Evolutionary conservation across 2,329 filamentous ascomycete species (phyloP), one percentile per base, ranked within the genome.

Genomic region (Diatrype stigma): DNA sequence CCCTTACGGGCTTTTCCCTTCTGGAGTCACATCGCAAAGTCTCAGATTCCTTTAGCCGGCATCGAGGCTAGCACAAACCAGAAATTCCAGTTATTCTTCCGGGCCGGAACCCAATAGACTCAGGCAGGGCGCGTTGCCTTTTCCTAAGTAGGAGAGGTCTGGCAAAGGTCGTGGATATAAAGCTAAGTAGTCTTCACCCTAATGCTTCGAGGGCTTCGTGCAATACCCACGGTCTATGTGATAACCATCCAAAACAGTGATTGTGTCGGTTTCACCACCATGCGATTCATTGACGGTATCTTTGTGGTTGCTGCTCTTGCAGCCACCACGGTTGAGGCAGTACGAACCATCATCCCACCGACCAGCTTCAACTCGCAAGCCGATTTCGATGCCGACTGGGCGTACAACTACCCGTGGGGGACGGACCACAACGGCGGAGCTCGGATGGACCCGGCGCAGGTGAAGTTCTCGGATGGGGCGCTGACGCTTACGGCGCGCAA

Each of bases 381-480:
- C 42, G 57, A 63, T 57, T 74, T 77, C 49, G 67, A 73, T 50
- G 57, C 64, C 5, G 65, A 77, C 63, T 82, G 78, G 68, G 64
- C 62, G 48, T 78, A 78, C 64, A 73, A 77, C 56, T 82, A 83
- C 59, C 79, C 78, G 2, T 81, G 79, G 80, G 79, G 79, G 21
- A 76, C 71, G 17, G 75, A 78, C 57, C 79, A 82, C 66, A 82
- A 82, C 59, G 80, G 80, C 38, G 76, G 71, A 0, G 79, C 80
- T 0, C 77, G 78, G 34, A 83, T 82, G 80, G 63, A 71, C 56
- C 66, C 71, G 46, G 60, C 66, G 10, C 73, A 80, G 37, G 72
- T 79, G 45, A 55, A 61, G 3, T 67, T 80, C 46, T 58, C 61
- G 3, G 55, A 62, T 35, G 73, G 73, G 34, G 68, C 68, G 22